Base-by-base conservation (phyloP, 192 early-diverging fungal genomes). In the Bifiguratus adelaidae region DNA sequence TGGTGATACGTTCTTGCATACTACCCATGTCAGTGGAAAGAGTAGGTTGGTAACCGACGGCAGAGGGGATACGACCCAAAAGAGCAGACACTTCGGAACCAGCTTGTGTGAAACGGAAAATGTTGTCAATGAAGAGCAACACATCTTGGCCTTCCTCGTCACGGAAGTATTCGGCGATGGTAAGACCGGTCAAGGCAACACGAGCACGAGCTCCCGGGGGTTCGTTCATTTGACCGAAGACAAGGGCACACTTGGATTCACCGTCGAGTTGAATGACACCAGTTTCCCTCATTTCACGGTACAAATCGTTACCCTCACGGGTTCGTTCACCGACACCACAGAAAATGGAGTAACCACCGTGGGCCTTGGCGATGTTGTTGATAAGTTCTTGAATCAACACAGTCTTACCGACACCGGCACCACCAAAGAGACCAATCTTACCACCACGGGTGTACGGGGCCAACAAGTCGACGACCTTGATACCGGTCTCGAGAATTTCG, bases 101-200 rank as follows among this genome's bases (percentile, higher is more conserved):
- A 68, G 94, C 94, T 76, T 97, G 94, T 37, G 92, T 97, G 85
- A 97, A 97, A 67, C 94, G 82, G 91, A 97, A 97, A 87, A 97
- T 95, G 85, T 97, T 97, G 86, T 97, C 94, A 68, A 97, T 88
- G 80, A 97, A 97, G 60, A 97, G 85, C 56, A 97, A 80, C 82
- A 97, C 94, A 66, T 97, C 94, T 79, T 97, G 92, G 60, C 92
- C 92, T 71, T 97, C 94, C 64, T 89, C 83, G 76, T 97, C 94
- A 88, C 94, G 92, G 91, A 97, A 97, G 78, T 97, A 95, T 75
- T 97, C 94, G 61, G 94, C 94, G 60, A 97, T 88, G 61, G 94
- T 97, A 63, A 97, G 74, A 50, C 92, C 92, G 44, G 92, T 95
- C 58, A 95, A 74, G 48, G 92, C 92, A 34, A 96, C 92, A 88